Base-by-base conservation (phyloP, 2,329 filamentous ascomycete genomes). In the Alternaria ventricosa region DNA sequence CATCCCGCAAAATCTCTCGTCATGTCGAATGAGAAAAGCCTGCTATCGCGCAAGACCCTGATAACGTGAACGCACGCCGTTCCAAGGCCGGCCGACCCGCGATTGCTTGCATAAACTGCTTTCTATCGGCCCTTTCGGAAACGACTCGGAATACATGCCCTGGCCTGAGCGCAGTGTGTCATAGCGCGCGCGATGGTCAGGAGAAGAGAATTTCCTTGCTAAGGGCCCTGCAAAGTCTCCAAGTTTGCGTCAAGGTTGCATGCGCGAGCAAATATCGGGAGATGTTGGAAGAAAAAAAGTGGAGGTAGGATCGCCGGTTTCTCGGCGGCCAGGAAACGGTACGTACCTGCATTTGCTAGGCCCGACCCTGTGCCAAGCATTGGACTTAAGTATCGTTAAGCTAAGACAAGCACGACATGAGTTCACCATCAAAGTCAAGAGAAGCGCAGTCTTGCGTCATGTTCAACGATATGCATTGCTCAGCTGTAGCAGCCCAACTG, bases 51-150 rank as follows among this genome's bases (percentile, higher is more conserved):
- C 12, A 51, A 54, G 43, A 60, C 57, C 12, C 36, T 61, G 57
- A 65, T 62, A 61, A 58, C 30, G 54, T 36, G 53, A 54, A 51
- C 46, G 58, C 33, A 49, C 57, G 49, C 58, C 55, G 45, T 62
- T 30, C 49, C 25, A 36, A 36, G 27, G 60, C 64, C 54, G 57
- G 30, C 33, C 45, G 27, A 46, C 27, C 46, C 25, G 55, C 58
- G 41, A 63, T 65, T 50, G 43, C 58, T 60, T 55, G 55, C 41
- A 59, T 62, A 41, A n/a, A 36, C 36, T 15, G 20, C 20, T 13
- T 53, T 61, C 47, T 62, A 66, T 68, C 61, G 64, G 64, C 56
- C 70, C 63, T 64, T 64, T 57, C 46, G 18, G 28, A 41, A 43
- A 20, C 22, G 18, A 47, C 33, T 50, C 49, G 58, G 49, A 50